Percentiles rank a stretch among this genome's conserved stretches.
Conservation (phyloP, 441 rosid species). For the Eruca vesicaria region DNA sequence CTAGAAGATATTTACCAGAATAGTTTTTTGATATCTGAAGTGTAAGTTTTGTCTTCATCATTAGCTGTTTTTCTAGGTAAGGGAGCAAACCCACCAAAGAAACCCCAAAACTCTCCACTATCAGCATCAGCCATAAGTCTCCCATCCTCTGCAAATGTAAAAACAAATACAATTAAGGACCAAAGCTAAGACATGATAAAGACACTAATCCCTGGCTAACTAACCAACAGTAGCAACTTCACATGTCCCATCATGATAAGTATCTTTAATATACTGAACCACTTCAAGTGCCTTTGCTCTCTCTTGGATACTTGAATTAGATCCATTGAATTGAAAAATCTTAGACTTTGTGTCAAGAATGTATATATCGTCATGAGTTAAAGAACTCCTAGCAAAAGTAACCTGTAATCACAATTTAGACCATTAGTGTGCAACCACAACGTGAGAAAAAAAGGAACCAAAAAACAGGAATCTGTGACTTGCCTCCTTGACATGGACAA, state of each 20-base stretch:
- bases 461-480: slow-evolving; percentile 14
- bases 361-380: slow-evolving; percentile 81
- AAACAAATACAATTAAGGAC: background rate
- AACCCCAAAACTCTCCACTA: slow-evolving; percentile 93
- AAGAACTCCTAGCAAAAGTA: slow-evolving; percentile 75
- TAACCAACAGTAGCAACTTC: slow-evolving; percentile 87
- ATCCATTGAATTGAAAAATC: slow-evolving; percentile 83
- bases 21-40: slow-evolving; percentile 44
- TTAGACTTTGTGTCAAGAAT: slow-evolving; percentile 87
- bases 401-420: slow-evolving; percentile 46
- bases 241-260: slow-evolving; percentile 78
- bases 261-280: slow-evolving; percentile 81
- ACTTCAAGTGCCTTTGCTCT: slow-evolving; percentile 95
- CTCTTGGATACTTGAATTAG: slow-evolving; percentile 84
- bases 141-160: slow-evolving; percentile 75
- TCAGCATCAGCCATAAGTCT: slow-evolving; percentile 89
- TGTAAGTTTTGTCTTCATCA: slow-evolving; percentile 39
- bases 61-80: slow-evolving; percentile 67
- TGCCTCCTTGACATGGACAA: slow-evolving; percentile 96
- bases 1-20: slow-evolving; percentile 52
- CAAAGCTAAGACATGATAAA: slow-evolving; percentile 5
- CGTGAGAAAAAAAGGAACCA: background rate
- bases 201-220: slow-evolving; percentile 11
- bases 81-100: slow-evolving; percentile 97
- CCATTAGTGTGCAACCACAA: background rate